Evolutionary conservation across 106 monocot genomes (phyloP).

Genomic region (Phalaenopsis equestris): DNA sequence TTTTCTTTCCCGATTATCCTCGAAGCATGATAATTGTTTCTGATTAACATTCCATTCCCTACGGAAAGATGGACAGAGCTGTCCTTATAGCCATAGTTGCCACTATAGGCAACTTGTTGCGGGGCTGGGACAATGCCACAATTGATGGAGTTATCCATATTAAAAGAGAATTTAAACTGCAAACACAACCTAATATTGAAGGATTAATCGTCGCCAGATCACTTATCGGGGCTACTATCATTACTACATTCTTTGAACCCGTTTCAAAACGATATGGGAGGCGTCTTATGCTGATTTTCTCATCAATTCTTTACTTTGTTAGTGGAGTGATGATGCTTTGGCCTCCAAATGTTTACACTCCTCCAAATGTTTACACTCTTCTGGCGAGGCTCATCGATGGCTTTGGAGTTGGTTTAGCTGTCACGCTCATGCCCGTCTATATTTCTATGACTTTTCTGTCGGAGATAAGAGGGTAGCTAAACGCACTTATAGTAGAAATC

Average conservation of each 20-base stretch:
- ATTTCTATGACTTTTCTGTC: constrained; percentile 29
- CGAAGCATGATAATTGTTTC: neutral
- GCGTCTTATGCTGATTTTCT: constrained; percentile 24
- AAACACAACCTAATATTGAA: constrained; percentile 19
- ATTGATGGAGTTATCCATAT: constrained; percentile 33
- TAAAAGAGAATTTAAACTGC: constrained; percentile 27
- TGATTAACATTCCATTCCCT: neutral
- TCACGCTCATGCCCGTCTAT: constrained; percentile 29
- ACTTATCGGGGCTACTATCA: constrained; percentile 31
- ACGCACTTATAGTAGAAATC: constrained; percentile 1
- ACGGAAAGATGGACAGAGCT: constrained; percentile 19
- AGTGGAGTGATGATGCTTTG: constrained; percentile 29
- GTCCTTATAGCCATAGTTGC: constrained; percentile 33
- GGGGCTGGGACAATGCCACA: constrained; percentile 49
- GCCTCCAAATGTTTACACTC: constrained; percentile 28
- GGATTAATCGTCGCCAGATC: constrained; percentile 32
- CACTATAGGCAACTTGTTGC: constrained; percentile 32
- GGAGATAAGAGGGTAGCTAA: constrained; percentile 24
- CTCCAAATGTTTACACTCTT: constrained; percentile 25
- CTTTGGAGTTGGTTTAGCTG: constrained; percentile 27
- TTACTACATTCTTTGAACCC: constrained; percentile 30
- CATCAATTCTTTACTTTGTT: constrained; percentile 22
- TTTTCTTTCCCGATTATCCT: neutral
- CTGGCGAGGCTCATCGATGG: constrained; percentile 30
- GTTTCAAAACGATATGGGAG: constrained; percentile 18